Evolutionary conservation across 345 rosid species (phyloP), one percentile per base, ranked within the genome.

Genomic region (Rhodamnia rubescens): DNA sequence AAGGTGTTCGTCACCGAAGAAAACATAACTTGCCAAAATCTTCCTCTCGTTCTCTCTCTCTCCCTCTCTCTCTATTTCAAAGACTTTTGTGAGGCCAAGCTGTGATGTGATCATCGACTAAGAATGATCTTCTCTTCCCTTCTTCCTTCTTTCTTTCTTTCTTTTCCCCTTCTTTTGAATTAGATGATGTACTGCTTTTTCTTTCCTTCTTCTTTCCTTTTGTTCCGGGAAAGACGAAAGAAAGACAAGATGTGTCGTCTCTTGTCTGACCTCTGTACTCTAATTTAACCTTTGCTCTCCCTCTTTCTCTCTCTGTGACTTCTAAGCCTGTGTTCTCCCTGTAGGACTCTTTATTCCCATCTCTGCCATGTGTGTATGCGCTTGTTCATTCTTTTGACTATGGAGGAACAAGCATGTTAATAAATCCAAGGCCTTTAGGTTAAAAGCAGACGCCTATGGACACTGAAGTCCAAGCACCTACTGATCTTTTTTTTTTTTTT

Each of bases 391-490:
- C 83, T 74, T 88, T 89, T 89, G 92, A 89, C 91, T 85, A 59
- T 22, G 40, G 64, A 82, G 83, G 56, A 32, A 27, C 56, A 53
- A 85, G 56, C 53, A 52, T 82, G 85, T 82, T 59, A 80, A 57
- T 57, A 22, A 52, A 82, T 85, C 85, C 58, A 56, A 83, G 87
- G 89, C 89, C 88, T 92, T 91, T 89, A 90, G 92, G 94, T 92
- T 91, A 90, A 91, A 92, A 88, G 90, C 13, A 50, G 82, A 6
- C 80, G 36, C 50, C 74, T 69, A 69, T 47, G 87, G 93, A 92
- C 93, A 90, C 93, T 91, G 94, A 91, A 92, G 96, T 91, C 96
- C 93, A 92, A 90, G 91, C 88, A 88, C 86, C 87, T 85, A 81
- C 86, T 75, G 52, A 52, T 84, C 82, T 84, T 81, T 82, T 61